Conservation (phyloP, 352 stramenopile species). For the Phytopythium vexans region DNA sequence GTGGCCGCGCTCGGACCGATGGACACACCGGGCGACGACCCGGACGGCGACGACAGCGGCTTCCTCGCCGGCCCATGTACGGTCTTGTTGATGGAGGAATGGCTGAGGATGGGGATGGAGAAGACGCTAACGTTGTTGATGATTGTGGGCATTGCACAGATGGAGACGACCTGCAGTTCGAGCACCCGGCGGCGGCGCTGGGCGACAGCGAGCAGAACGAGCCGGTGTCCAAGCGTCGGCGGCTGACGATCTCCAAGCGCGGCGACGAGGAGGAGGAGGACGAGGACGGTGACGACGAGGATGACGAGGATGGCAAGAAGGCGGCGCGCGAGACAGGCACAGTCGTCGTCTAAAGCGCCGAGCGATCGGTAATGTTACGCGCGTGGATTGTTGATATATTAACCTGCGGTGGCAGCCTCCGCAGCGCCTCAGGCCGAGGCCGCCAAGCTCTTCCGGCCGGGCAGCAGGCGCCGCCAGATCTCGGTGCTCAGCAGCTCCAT, state of each 20-base stretch:
- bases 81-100: background rate
- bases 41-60: slow-evolving; percentile 19
- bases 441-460: background rate
- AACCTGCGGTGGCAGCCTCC: too few relatives aligned
- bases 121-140: slow-evolving; percentile 1
- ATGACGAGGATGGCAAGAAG: too few relatives aligned
- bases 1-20: slow-evolving; percentile 6
- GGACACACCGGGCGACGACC: slow-evolving; percentile 15
- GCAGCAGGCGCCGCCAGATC: slow-evolving; percentile 48
- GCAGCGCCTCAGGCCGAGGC: too few relatives aligned
- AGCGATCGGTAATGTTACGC: too few relatives aligned
- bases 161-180: slow-evolving; percentile 28
- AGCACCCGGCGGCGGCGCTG: slow-evolving; percentile 27
- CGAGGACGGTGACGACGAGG: slow-evolving; percentile 1
- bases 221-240: slow-evolving; percentile 17
- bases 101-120: background rate
- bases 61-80: slow-evolving; percentile 34
- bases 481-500: slow-evolving; percentile 68
- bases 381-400: too few relatives aligned
- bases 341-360: background rate
- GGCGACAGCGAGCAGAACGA: slow-evolving; percentile 10
- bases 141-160: slow-evolving; percentile 15
- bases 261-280: slow-evolving; percentile 13
- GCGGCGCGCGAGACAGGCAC: background rate
- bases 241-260: slow-evolving; percentile 5